These are phyloP conservation scores for Colletotrichum sp. DNA, from an alignment of 2,329 filamentous ascomycete genomes.

Conservation along the genomic window DNA sequence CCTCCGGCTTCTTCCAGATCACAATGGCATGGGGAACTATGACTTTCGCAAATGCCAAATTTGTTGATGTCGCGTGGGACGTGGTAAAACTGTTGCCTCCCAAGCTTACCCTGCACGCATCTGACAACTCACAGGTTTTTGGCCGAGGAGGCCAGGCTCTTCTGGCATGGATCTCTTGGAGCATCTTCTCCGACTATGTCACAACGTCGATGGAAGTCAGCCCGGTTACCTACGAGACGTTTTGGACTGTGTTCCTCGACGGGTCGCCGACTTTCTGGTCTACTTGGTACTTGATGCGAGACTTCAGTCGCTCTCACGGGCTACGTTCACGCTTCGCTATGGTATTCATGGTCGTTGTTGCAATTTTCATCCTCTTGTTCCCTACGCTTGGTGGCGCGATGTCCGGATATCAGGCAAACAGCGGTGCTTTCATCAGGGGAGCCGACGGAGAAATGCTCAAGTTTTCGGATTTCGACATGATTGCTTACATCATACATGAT, in stretches of 20 bases:
- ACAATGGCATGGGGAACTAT: constrained; percentile 23
- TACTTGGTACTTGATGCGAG: constrained; percentile 16
- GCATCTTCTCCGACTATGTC: constrained; percentile 28
- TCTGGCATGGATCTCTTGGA: constrained; percentile 31
- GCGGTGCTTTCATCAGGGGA: constrained; percentile 25
- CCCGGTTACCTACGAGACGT: constrained; percentile 31
- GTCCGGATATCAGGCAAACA: constrained; percentile 30
- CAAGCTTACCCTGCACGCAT: not conserved
- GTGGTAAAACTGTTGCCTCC: constrained; percentile 23
- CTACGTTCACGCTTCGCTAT: constrained; percentile 26
- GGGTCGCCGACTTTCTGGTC: constrained; percentile 23
- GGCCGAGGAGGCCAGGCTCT: constrained; percentile 30
- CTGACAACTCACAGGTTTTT: constrained; percentile 23
- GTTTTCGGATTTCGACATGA: constrained; percentile 15
- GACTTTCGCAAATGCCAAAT: constrained; percentile 28
- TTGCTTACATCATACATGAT: constrained; percentile 28
- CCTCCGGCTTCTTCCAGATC: constrained; percentile 23
- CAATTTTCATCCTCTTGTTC: constrained; percentile 29
- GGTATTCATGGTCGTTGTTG: constrained; percentile 26
- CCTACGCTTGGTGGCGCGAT: constrained; percentile 32
- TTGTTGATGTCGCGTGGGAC: constrained; percentile 31
- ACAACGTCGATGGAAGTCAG: constrained; percentile 26
- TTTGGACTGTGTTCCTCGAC: constrained; percentile 27
- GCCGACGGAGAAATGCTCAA: constrained; percentile 19
- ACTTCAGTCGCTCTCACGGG: constrained; percentile 21